Evolutionary conservation across 2,329 filamentous ascomycete genomes (phyloP), one percentile per base, ranked within the genome.

Genomic region (Orbilia javanica): DNA sequence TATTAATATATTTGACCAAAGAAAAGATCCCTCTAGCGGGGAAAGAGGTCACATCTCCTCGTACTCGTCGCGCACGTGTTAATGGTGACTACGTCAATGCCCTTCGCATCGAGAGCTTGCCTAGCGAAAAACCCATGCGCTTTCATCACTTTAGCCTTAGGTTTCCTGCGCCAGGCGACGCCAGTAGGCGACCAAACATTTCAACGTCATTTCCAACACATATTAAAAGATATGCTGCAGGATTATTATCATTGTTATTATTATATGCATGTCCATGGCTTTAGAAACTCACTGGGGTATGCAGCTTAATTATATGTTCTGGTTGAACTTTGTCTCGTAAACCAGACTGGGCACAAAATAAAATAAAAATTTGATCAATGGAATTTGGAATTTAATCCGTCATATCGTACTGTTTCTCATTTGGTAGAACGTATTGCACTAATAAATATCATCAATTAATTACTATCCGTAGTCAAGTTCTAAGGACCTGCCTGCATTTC

Each of bases 151-250:
- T 60, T 60, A 60, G 55, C 55, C 55, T 60, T 27, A 60, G 22
- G 34, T 34, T 60, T 60, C 55, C 55, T 60, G 55, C 55, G 34
- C 55, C 55, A 60, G 55, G 55, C 55, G 53, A 60, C 34, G 31
- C 53, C 53, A n/a, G 52, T 55, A 52, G 18, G 63, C 44, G 18
- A 53, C 25, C 53, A 29, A 34, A 34, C 57, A 34, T 53, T 39
- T 34, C 69, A 66, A 73, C 69, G 60, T 73, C 69, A 73, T 18
- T 52, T 22, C n/a, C 69, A 73, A 73, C 69, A 73, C 69, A 66
- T 73, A 66, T 50, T 10, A 27, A 15, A 25, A 31, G 50, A 31
- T 57, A 57, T 57, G 5, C 36, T 22, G 42, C 7, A 20, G n/a
- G 2, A 20, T 46, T 20, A 22, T 20, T 10, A 46, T 7, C 18